phyloP scores from a whole-genome alignment of 352 stramenopile genomes.

The Phytophthora rubi region DNA sequence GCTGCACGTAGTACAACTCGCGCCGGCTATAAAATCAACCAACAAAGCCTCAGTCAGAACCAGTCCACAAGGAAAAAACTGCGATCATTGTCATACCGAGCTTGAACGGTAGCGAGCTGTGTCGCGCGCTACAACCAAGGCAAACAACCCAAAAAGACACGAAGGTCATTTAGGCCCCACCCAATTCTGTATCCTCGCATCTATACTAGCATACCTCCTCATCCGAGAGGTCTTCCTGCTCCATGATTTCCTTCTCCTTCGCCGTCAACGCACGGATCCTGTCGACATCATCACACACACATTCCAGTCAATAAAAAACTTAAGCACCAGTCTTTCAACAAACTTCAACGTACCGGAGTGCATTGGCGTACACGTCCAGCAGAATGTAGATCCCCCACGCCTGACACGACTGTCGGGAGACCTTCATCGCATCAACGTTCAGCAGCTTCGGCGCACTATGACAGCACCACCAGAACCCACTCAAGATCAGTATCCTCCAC shows the following conservation, averaged over 20 bases:
- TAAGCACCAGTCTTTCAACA: neutral
- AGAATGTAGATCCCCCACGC: slow-evolving; percentile 79
- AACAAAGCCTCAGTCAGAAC: slow-evolving; percentile 4
- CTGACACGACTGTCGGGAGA: slow-evolving; percentile 75
- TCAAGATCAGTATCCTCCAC: neutral
- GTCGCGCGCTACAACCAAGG: slow-evolving; percentile 38
- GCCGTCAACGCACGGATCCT: slow-evolving; percentile 68
- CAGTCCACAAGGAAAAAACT: neutral
- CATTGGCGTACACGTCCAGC: slow-evolving; percentile 81
- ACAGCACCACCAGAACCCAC: slow-evolving; percentile 2
- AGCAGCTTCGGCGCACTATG: slow-evolving; percentile 76
- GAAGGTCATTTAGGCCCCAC: neutral
- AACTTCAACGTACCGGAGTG: slow-evolving; percentile 55
- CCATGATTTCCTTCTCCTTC: slow-evolving; percentile 65
- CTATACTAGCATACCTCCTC: slow-evolving; percentile 49
- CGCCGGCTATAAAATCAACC: slow-evolving; percentile 44
- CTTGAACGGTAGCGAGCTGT: slow-evolving; percentile 54
- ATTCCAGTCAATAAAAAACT: neutral
- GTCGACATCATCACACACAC: neutral
- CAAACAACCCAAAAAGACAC: neutral
- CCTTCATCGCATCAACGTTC: slow-evolving; percentile 71
- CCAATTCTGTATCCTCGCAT: too few relatives aligned
- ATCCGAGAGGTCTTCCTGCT: slow-evolving; percentile 53
- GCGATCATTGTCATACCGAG: slow-evolving; percentile 32
- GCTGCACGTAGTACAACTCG: slow-evolving; percentile 81